Percentiles rank a stretch among this genome's conserved stretches.
These are phyloP conservation scores for Rugosomyces carneus DNA, from an alignment of 1,284 basidiomycete genomes.

Conservation along the genomic window DNA sequence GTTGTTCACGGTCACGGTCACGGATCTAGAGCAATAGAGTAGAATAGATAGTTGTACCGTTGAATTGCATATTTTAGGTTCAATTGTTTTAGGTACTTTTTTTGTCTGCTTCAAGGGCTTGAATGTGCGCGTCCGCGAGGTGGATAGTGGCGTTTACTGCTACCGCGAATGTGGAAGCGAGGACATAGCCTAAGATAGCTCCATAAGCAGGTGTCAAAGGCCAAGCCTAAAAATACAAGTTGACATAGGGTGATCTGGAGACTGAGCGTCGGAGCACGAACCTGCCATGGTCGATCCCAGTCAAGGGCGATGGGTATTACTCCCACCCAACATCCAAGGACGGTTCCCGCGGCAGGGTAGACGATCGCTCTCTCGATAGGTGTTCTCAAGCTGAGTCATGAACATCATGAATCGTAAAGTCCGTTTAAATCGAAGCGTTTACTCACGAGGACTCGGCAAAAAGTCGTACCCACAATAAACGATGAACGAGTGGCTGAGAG, in stretches of 20 bases:
- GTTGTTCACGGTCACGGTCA: background rate
- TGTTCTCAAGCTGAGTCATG: conserved; percentile 46
- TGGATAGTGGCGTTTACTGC: conserved; percentile 38
- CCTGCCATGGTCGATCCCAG: conserved; percentile 97
- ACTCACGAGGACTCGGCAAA: conserved; percentile 78
- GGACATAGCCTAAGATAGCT: conserved; percentile 61
- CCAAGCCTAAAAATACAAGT: conserved; percentile 49
- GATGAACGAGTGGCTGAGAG: conserved; percentile 36
- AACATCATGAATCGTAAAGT: conserved; percentile 5
- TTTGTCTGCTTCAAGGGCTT: conserved; percentile 14
- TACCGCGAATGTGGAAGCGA: conserved; percentile 55
- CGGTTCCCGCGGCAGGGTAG: conserved; percentile 72
- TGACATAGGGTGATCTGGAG: background rate
- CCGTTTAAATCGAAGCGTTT: conserved; percentile 2
- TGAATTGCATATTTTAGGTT: background rate
- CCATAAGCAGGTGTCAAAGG: conserved; percentile 73
- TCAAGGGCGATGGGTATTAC: conserved; percentile 82
- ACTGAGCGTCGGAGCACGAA: conserved; percentile 27
- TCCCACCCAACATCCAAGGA: conserved; percentile 75
- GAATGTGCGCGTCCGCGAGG: conserved; percentile 33
- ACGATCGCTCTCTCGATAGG: conserved; percentile 71
- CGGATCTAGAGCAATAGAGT: conserved; percentile 6
- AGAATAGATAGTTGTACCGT: conserved; percentile 1
- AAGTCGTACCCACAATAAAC: conserved; percentile 66
- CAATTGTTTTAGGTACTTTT: conserved; percentile 17